Conservation (phyloP, 2,329 filamentous ascomycete genomes). For the Akanthomyces muscarius region DNA sequence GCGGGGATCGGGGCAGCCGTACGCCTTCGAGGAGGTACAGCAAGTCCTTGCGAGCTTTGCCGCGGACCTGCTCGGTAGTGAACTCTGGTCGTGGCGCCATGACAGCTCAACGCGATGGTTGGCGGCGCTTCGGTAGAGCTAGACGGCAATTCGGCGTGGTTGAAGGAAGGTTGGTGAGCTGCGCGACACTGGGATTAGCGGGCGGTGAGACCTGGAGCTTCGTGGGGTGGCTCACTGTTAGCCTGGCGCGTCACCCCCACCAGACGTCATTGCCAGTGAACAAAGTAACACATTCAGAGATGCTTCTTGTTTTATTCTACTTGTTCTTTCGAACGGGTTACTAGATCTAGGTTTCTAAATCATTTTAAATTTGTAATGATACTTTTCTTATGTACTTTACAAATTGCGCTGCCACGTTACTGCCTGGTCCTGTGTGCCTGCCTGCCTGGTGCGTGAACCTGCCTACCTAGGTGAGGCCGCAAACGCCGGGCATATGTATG, state of each 20-base stretch:
- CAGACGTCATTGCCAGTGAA: conserved; percentile 12
- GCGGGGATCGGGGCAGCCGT: conserved; percentile 35
- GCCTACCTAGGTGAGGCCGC: background rate
- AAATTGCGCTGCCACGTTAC: background rate
- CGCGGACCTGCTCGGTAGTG: conserved; percentile 70
- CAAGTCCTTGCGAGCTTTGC: conserved; percentile 82
- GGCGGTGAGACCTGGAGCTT: conserved; percentile 17
- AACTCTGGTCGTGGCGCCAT: conserved; percentile 71
- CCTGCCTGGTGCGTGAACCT: background rate
- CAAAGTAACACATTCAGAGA: background rate
- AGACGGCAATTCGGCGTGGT: conserved; percentile 18
- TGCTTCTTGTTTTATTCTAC: background rate
- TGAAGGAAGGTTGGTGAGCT: conserved; percentile 8
- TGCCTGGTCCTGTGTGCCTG: background rate
- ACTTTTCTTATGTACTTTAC: background rate
- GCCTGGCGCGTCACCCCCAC: background rate
- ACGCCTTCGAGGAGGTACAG: conserved; percentile 91
- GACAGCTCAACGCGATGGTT: conserved; percentile 41
- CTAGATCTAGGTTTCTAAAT: background rate
- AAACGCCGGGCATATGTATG: background rate
- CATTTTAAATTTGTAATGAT: background rate
- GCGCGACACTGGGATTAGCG: background rate
- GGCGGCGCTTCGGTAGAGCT: conserved; percentile 20
- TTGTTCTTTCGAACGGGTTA: background rate
- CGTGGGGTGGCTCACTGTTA: background rate